Evolutionary conservation across 2,329 filamentous ascomycete species (phyloP).

Genomic region (Sporothrix brasiliensis): DNA sequence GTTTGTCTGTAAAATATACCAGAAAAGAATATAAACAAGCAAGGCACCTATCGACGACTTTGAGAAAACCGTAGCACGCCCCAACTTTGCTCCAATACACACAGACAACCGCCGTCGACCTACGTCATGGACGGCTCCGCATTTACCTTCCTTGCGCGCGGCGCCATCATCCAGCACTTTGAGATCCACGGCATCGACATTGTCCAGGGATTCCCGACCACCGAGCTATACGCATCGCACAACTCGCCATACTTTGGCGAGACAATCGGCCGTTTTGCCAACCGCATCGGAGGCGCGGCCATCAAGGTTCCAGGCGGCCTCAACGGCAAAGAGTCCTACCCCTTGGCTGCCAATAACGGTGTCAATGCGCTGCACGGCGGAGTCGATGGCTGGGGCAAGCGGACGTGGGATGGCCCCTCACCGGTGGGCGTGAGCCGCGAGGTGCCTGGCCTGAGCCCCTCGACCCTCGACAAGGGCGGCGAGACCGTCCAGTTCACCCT

Average conservation of each 20-base stretch:
- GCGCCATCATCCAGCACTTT: constrained; percentile 81
- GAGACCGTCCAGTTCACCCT: constrained; percentile 69
- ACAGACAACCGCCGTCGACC: background rate
- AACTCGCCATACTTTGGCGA: constrained; percentile 86
- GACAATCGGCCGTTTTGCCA: constrained; percentile 84
- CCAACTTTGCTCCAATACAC: background rate
- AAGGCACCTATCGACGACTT: background rate
- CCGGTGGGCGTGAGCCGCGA: constrained; percentile 54
- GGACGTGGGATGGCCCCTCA: constrained; percentile 71
- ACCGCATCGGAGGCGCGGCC: constrained; percentile 73
- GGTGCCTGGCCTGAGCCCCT: constrained; percentile 53
- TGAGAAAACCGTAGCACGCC: background rate
- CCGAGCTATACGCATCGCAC: constrained; percentile 73
- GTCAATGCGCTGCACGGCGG: constrained; percentile 77
- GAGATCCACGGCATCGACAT: constrained; percentile 79
- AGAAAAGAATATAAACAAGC: background rate
- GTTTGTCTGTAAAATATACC: background rate
- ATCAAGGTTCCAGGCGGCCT: constrained; percentile 60
- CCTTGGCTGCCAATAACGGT: constrained; percentile 74
- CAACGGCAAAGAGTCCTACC: constrained; percentile 69
- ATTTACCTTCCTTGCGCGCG: constrained; percentile 71
- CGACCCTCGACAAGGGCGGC: constrained; percentile 59
- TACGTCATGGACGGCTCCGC: constrained; percentile 52
- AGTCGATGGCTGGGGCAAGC: constrained; percentile 76
- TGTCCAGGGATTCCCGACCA: constrained; percentile 79